Evolutionary conservation across 257 asterid species (phyloP).

Genomic region (Nicotiana otophora): DNA sequence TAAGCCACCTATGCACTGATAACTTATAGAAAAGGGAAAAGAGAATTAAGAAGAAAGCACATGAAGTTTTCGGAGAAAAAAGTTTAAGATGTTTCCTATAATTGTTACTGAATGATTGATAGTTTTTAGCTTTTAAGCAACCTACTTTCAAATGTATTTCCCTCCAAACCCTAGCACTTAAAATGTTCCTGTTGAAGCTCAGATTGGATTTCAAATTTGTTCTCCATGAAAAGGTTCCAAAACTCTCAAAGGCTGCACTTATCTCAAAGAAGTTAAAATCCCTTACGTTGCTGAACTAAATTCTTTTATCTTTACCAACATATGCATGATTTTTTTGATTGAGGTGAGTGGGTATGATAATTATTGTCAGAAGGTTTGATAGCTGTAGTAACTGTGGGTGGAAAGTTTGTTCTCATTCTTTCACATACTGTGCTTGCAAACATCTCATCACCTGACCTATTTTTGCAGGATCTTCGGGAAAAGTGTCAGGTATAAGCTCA

Average conservation of each 20-base stretch:
- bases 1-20: background rate
- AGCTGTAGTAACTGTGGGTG: background rate
- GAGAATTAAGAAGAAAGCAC: background rate
- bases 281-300: background rate
- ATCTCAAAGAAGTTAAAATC: background rate
- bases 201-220: background rate
- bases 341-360: background rate
- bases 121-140: background rate
- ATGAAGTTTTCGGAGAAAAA: background rate
- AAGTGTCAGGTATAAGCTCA: slow-evolving; percentile 21
- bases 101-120: background rate
- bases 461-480: slow-evolving; percentile 43
- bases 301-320: background rate
- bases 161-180: background rate
- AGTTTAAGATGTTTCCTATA: background rate
- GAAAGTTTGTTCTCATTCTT: slow-evolving; percentile 1
- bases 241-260: background rate
- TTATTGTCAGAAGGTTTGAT: background rate
- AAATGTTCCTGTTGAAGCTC: background rate
- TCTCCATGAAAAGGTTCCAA: background rate
- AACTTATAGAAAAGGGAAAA: background rate
- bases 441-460: slow-evolving; percentile 18
- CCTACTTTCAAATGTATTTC: background rate
- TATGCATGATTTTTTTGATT: background rate
- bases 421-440: slow-evolving; percentile 8